Conservation (phyloP, 2,329 filamentous ascomycete genomes). For the Emericellopsis cladophorae region DNA sequence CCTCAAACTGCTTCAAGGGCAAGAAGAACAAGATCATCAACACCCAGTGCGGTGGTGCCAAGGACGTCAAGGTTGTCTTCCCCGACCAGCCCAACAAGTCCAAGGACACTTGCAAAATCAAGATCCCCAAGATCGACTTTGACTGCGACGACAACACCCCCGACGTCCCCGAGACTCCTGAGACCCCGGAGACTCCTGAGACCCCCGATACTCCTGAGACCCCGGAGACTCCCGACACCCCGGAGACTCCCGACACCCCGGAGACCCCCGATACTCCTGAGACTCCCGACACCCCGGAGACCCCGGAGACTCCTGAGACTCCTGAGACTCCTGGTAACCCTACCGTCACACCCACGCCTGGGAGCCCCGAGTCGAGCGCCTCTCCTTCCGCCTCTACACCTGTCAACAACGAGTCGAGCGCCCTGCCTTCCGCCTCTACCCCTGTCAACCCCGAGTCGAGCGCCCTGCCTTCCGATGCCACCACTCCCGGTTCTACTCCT, state of each 20-base stretch:
- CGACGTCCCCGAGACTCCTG: neutral
- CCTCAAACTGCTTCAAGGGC: conserved; percentile 49
- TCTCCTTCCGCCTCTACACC: too few relatives aligned
- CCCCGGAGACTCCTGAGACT: conserved; percentile 3
- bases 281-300: conserved; percentile 2
- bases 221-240: conserved; percentile 4
- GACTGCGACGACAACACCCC: conserved; percentile 41
- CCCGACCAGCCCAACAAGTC: conserved; percentile 42
- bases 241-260: conserved; percentile 7
- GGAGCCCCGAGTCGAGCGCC: too few relatives aligned
- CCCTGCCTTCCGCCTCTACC: too few relatives aligned
- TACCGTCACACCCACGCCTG: too few relatives aligned
- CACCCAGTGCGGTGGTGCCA: conserved; percentile 83
- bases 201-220: conserved; percentile 6
- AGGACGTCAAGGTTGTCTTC: conserved; percentile 60
- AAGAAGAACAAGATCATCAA: conserved; percentile 33
- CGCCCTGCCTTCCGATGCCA: neutral
- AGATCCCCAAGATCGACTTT: conserved; percentile 63
- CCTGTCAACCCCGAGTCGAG: too few relatives aligned
- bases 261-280: conserved; percentile 1
- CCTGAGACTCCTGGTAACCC: conserved; percentile 2
- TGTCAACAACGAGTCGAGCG: too few relatives aligned
- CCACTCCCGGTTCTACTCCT: conserved; percentile 3
- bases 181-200: neutral
- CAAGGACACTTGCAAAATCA: conserved; percentile 53